Conservation (phyloP, 306 rosid genomes). For the Fragaria iinumae region DNA sequence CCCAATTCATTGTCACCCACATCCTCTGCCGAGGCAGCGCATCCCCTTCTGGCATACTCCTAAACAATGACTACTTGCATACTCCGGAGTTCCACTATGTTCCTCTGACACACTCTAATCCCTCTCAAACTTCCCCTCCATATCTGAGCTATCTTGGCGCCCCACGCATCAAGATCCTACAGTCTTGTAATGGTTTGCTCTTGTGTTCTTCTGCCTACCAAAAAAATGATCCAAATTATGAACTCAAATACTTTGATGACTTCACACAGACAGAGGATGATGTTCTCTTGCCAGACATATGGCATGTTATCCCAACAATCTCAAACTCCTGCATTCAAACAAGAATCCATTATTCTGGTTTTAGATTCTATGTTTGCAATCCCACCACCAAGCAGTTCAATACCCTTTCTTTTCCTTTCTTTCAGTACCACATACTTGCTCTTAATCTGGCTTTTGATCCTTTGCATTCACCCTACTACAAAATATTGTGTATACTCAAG, state of each 20-base stretch:
- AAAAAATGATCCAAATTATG: conserved; percentile 3
- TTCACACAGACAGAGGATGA: conserved; percentile 8
- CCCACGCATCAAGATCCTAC: conserved; percentile 11
- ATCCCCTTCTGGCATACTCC: conserved; percentile 11
- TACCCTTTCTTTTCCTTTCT: conserved; percentile 10
- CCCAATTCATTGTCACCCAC: conserved; percentile 2
- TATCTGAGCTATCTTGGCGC: background rate
- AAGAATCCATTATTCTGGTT: conserved; percentile 10
- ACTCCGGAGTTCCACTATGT: conserved; percentile 13
- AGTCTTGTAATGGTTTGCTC: conserved; percentile 31
- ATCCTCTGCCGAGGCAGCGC: background rate
- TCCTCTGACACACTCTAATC: background rate
- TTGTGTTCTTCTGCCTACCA: conserved; percentile 15
- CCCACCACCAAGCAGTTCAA: conserved; percentile 16
- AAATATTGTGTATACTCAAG: conserved; percentile 3
- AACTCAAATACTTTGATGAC: conserved; percentile 5
- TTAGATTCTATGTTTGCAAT: conserved; percentile 12
- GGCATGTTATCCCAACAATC: conserved; percentile 9
- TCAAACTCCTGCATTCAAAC: conserved; percentile 2
- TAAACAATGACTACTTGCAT: background rate
- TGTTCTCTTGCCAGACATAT: conserved; percentile 10
- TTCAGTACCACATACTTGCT: background rate
- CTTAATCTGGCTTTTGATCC: conserved; percentile 13
- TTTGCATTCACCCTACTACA: conserved; percentile 2
- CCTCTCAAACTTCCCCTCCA: background rate